These are phyloP conservation scores for Maudiozyma saulgeensis DNA, from an alignment of 805 yeast species.

Conservation along the genomic window DNA sequence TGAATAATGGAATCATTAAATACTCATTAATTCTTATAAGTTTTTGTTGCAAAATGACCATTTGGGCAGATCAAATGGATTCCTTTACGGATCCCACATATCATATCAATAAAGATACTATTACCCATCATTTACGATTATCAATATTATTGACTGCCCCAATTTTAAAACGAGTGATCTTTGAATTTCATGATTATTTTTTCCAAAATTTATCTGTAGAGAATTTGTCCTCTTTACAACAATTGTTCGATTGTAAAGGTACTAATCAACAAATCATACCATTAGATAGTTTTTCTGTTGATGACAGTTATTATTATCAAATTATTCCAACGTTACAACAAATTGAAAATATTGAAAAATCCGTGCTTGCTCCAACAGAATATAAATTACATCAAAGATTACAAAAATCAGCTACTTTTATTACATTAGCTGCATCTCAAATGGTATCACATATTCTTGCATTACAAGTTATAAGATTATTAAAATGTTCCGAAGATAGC, in stretches of 20 bases:
- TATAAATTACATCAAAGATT: background rate
- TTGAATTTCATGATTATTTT: background rate
- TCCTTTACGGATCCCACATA: background rate
- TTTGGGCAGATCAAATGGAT: background rate
- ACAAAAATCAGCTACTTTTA: background rate
- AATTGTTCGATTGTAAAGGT: background rate
- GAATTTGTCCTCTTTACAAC: background rate
- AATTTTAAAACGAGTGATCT: background rate
- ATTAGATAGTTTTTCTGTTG: background rate
- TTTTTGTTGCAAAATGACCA: background rate
- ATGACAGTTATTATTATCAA: background rate
- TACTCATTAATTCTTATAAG: background rate
- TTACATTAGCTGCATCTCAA: background rate
- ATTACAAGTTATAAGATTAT: background rate
- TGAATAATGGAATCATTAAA: background rate
- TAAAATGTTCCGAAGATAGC: background rate
- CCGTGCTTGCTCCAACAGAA: background rate
- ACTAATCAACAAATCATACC: background rate
- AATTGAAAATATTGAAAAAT: background rate
- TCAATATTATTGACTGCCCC: background rate
- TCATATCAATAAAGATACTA: background rate
- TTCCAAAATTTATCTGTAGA: background rate
- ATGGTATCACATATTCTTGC: background rate
- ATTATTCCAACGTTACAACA: background rate
- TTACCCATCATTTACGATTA: background rate